Evolutionary conservation across 306 rosid genomes (phyloP).

Genomic region (Castanopsis chinensis): DNA sequence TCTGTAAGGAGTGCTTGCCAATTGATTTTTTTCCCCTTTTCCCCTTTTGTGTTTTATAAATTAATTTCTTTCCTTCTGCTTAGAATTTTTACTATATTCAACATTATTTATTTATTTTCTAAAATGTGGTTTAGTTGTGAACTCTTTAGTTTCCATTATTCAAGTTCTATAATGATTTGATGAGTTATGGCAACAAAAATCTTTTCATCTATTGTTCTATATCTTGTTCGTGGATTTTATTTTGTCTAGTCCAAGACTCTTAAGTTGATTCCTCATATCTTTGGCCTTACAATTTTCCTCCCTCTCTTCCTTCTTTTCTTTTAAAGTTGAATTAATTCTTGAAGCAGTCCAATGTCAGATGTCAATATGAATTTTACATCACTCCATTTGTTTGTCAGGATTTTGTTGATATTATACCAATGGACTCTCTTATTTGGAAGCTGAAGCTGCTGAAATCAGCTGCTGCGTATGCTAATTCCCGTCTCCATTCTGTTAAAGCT

Average conservation of each 20-base stretch:
- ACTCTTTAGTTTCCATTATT: neutral
- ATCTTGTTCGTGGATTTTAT: neutral
- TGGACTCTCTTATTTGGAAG: constrained; percentile 86
- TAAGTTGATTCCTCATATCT: neutral
- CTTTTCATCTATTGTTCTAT: neutral
- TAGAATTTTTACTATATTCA: neutral
- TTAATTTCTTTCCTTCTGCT: neutral
- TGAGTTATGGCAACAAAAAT: neutral
- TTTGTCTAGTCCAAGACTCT: neutral
- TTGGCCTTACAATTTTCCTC: neutral
- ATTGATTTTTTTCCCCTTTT: neutral
- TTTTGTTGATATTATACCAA: constrained; percentile 67
- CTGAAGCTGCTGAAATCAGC: constrained; percentile 85
- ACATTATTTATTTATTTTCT: neutral
- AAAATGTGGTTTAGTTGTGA: neutral
- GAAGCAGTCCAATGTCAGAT: constrained; percentile 3
- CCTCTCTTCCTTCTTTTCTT: neutral
- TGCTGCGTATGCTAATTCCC: constrained; percentile 89
- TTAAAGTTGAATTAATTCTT: neutral
- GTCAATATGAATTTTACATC: constrained; percentile 17
- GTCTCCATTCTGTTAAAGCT: constrained; percentile 91
- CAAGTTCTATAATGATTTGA: neutral
- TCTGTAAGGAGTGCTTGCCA: constrained; percentile 58
- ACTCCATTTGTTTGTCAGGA: constrained; percentile 45
- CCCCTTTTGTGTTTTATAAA: neutral